phyloP scores from a whole-genome alignment of 164 flowering plant species.

The Vitis vinifera region ASM3070453v1 NC_081817.1:5523501-5524000 shows the following conservation, averaged over 20 bases:
- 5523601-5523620: no score
- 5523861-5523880: constrained; percentile 13
- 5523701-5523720: constrained; percentile 31
- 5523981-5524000: constrained; percentile 1
- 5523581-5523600: neutral
- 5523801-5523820: constrained; percentile 17
- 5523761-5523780: constrained; percentile 16
- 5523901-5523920: neutral
- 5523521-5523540: neutral
- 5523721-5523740: constrained; percentile 43
- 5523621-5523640: constrained; percentile 15
- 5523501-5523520: neutral
- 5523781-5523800: neutral
- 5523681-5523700: neutral
- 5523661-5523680: constrained; percentile 7
- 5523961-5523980: constrained; percentile 7
- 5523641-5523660: constrained; percentile 27
- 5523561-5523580: no score
- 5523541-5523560: no score
- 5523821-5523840: constrained; percentile 26
- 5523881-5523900: constrained; percentile 14
- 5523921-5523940: neutral
- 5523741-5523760: constrained; percentile 31
- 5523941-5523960: neutral
- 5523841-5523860: no score